These are phyloP conservation scores for Xylariaceae sp. DNA, from an alignment of 2,329 filamentous ascomycete species.

Conservation along the genomic window DNA sequence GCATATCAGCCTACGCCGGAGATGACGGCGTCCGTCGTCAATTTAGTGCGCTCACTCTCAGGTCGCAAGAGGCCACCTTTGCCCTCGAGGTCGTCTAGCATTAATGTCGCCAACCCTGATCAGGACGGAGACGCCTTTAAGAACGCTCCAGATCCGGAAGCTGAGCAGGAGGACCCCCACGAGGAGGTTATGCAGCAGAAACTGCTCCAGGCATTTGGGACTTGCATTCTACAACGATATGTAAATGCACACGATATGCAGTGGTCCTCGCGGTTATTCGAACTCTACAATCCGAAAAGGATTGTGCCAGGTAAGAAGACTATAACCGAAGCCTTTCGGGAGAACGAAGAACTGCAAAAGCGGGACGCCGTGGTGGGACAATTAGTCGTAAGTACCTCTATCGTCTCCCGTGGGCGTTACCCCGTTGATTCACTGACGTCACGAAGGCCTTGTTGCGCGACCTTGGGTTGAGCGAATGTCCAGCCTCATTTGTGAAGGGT, in stretches of 20 bases:
- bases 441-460: constrained; percentile 65
- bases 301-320: constrained; percentile 64
- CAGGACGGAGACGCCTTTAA: constrained; percentile 56
- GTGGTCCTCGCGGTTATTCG: constrained; percentile 67
- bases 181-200: constrained; percentile 65
- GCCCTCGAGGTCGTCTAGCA: constrained; percentile 61
- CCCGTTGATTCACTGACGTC: constrained; percentile 14
- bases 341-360: constrained; percentile 62
- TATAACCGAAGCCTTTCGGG: constrained; percentile 64
- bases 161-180: constrained; percentile 53
- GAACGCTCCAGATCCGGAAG: constrained; percentile 66
- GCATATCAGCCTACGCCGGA: constrained; percentile 68
- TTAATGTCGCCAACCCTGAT: constrained; percentile 57
- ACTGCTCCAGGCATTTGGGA: constrained; percentile 76
- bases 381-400: constrained; percentile 58
- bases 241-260: constrained; percentile 62
- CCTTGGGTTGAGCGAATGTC: constrained; percentile 55
- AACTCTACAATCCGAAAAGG: constrained; percentile 67
- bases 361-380: constrained; percentile 72
- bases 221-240: constrained; percentile 75
- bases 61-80: constrained; percentile 67
- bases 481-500: constrained; percentile 50
- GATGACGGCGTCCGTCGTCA: constrained; percentile 70
- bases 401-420: neutral
- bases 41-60: constrained; percentile 70